Conservation (phyloP, 768 basidiomycete genomes). For the Tulasnella calospora region DNA sequence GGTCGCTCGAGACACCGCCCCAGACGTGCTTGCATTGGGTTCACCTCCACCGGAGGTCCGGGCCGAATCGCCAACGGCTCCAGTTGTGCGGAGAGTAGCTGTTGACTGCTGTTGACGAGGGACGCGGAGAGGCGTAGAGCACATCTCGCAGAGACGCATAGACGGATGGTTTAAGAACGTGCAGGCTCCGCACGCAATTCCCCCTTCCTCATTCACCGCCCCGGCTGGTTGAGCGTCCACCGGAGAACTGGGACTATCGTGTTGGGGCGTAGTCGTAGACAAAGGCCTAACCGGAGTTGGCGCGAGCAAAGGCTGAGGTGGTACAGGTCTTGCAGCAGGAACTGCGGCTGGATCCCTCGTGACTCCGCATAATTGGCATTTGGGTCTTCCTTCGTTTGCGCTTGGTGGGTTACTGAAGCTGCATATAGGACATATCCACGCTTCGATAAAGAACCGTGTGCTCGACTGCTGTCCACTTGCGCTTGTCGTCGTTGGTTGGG, state of each 20-base stretch:
- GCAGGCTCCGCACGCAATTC: constrained; percentile 74
- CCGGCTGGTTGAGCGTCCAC: background rate
- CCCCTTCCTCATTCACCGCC: constrained; percentile 29
- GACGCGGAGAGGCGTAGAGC: constrained; percentile 60
- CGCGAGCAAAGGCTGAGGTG: background rate
- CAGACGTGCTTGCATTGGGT: constrained; percentile 46
- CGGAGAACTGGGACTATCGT: background rate
- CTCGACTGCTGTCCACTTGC: background rate
- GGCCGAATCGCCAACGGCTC: background rate
- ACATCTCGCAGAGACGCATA: constrained; percentile 76
- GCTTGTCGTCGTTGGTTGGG: background rate
- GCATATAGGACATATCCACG: constrained; percentile 88
- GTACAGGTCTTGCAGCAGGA: background rate
- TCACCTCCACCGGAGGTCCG: background rate
- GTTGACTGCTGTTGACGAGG: constrained; percentile 1
- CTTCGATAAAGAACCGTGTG: constrained; percentile 35
- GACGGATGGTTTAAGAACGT: constrained; percentile 87
- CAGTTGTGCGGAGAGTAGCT: background rate
- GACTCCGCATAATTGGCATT: constrained; percentile 78
- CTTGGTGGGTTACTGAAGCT: constrained; percentile 71
- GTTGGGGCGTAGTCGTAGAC: constrained; percentile 31
- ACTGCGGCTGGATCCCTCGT: constrained; percentile 36
- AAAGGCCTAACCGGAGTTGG: background rate
- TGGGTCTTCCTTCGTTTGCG: constrained; percentile 35
- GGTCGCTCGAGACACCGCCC: constrained; percentile 58